Evolutionary conservation across 106 monocot species (phyloP).

Genomic region (Allium sativum): DNA sequence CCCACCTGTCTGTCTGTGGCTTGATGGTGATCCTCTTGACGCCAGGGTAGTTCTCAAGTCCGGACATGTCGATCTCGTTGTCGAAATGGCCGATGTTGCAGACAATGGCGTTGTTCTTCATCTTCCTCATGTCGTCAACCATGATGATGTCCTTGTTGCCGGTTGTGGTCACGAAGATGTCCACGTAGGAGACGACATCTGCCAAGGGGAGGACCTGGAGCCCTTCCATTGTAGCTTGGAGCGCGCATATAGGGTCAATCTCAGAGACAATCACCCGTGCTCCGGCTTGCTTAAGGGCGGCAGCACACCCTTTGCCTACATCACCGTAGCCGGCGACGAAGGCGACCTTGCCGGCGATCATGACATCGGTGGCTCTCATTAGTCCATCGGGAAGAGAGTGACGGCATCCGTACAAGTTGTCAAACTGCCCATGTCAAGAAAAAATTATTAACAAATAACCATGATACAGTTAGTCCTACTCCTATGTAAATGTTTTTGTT

Average conservation of each 20-base stretch:
- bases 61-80: constrained; percentile 37
- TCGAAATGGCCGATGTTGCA: constrained; percentile 47
- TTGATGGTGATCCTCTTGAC: constrained; percentile 32
- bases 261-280: constrained; percentile 29
- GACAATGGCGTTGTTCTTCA: constrained; percentile 46
- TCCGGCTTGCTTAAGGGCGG: constrained; percentile 22
- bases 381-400: constrained; percentile 32
- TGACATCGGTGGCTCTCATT: constrained; percentile 29
- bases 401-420: constrained; percentile 30
- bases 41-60: constrained; percentile 21
- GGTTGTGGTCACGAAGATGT: constrained; percentile 35
- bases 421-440: constrained; percentile 17
- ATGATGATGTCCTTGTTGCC: constrained; percentile 45
- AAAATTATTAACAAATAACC: no score
- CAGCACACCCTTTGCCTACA: constrained; percentile 35
- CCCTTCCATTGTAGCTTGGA: constrained; percentile 36
- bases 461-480: no score
- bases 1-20: constrained; percentile 37
- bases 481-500: no score
- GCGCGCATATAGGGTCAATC: constrained; percentile 36
- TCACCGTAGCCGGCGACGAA: constrained; percentile 36
- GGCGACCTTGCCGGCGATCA: constrained; percentile 32
- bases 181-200: constrained; percentile 23
- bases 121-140: constrained; percentile 43
- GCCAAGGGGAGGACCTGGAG: constrained; percentile 15